These are phyloP conservation scores for Penicillium capsulatum DNA, from an alignment of 2,329 filamentous ascomycete species.

Conservation along the genomic window DNA sequence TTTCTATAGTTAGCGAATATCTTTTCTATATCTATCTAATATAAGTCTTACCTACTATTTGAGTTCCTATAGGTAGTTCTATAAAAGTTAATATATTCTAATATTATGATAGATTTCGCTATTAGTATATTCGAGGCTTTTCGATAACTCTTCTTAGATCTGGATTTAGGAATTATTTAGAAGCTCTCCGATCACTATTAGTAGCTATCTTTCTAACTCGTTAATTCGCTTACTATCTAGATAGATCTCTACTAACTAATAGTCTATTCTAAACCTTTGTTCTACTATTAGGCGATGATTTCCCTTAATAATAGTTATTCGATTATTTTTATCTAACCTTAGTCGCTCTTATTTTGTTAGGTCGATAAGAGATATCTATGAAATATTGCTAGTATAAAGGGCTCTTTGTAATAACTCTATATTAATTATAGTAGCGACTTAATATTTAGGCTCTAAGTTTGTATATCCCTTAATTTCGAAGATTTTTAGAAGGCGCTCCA, in stretches of 20 bases:
- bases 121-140: slow-evolving; percentile 1
- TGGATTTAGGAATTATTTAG: neutral
- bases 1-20: neutral
- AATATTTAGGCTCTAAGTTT: slow-evolving; percentile 1
- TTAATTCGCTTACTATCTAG: neutral
- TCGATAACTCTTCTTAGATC: neutral
- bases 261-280: neutral
- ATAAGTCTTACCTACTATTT: slow-evolving; percentile 1
- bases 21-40: slow-evolving; percentile 1
- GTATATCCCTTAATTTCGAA: neutral
- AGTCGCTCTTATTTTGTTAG: too few species aligned
- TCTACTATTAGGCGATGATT: neutral
- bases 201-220: too few species aligned
- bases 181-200: too few species aligned
- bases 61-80: neutral
- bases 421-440: neutral
- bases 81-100: neutral
- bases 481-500: neutral
- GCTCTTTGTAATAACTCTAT: neutral
- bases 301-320: too few species aligned
- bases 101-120: slow-evolving; percentile 1
- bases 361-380: too few species aligned
- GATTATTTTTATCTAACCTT: too few species aligned
- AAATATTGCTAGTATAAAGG: neutral
- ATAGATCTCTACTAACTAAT: slow-evolving; percentile 1